Conservation (phyloP, 768 basidiomycete genomes). For the Boletellus sp. region DNA sequence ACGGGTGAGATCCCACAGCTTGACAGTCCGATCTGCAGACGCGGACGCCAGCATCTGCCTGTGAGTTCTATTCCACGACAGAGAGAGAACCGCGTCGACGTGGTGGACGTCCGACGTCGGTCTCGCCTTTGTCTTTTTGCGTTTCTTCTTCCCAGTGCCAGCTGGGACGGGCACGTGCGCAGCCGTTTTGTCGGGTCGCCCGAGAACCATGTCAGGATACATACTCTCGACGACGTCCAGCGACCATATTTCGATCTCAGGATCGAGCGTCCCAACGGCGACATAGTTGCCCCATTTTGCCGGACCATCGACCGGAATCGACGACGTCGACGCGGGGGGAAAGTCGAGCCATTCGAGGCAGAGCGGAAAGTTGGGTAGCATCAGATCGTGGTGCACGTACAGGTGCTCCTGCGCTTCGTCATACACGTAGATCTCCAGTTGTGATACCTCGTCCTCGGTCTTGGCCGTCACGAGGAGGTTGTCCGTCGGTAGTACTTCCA, state of each 20-base stretch:
- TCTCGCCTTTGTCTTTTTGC: slow-evolving; percentile 78
- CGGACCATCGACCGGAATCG: slow-evolving; percentile 31
- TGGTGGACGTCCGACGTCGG: slow-evolving; percentile 64
- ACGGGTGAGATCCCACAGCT: slow-evolving; percentile 91
- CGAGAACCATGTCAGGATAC: slow-evolving; percentile 90
- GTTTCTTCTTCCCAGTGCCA: slow-evolving; percentile 97
- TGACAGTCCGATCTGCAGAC: slow-evolving; percentile 92
- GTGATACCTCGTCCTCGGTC: slow-evolving; percentile 95
- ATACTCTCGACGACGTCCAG: slow-evolving; percentile 90
- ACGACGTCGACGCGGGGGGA: slow-evolving; percentile 57
- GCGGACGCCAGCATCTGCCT: slow-evolving; percentile 90
- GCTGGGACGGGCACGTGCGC: slow-evolving; percentile 73
- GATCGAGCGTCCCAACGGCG: slow-evolving; percentile 95
- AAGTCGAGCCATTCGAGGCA: slow-evolving; percentile 99
- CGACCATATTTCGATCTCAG: slow-evolving; percentile 99
- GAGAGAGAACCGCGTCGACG: slow-evolving; percentile 88
- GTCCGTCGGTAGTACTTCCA: slow-evolving; percentile 86
- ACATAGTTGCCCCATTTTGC: slow-evolving; percentile 76
- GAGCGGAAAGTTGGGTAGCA: slow-evolving; percentile 95
- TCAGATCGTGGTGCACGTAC: slow-evolving; percentile 95
- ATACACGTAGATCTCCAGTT: slow-evolving; percentile 89
- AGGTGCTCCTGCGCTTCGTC: slow-evolving; percentile 75
- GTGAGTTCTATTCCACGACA: slow-evolving; percentile 90
- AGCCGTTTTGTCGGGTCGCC: slow-evolving; percentile 79
- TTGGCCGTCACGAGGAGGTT: slow-evolving; percentile 90